Percentiles rank a stretch among this genome's conserved stretches.
Conservation (phyloP, 2,329 filamentous ascomycete species). For the Aspergillus aculeatus region DNA sequence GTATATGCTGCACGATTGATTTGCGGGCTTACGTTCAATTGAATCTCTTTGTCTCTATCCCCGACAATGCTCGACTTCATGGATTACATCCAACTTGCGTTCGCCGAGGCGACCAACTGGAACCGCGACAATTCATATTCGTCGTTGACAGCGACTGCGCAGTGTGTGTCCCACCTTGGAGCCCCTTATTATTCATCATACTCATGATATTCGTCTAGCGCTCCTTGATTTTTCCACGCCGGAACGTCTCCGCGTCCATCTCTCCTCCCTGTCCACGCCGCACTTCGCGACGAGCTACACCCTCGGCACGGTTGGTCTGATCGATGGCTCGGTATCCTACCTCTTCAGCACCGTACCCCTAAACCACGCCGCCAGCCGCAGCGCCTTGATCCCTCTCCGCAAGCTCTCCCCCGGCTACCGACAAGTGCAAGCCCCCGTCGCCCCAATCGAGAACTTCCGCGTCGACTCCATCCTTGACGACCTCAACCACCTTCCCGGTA, state of each 20-base stretch:
- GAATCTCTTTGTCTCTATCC: not conserved
- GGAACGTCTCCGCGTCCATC: slow-evolving; percentile 75
- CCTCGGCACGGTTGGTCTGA: slow-evolving; percentile 81
- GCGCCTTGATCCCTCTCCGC: slow-evolving; percentile 71
- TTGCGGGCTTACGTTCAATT: not conserved
- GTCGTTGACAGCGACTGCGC: slow-evolving; percentile 76
- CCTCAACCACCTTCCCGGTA: not conserved
- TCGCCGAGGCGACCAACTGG: slow-evolving; percentile 84
- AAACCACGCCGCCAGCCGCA: slow-evolving; percentile 63
- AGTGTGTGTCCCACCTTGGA: slow-evolving; percentile 55
- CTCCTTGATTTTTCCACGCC: slow-evolving; percentile 88
- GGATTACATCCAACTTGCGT: slow-evolving; percentile 92
- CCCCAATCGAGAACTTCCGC: slow-evolving; percentile 34
- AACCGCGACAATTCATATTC: slow-evolving; percentile 90
- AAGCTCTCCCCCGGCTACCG: slow-evolving; percentile 79
- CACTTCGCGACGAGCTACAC: slow-evolving; percentile 95
- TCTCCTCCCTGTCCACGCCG: slow-evolving; percentile 86
- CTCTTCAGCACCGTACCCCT: slow-evolving; percentile 87
- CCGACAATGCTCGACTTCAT: slow-evolving; percentile 86
- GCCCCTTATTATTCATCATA: not conserved
- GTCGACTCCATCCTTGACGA: slow-evolving; percentile 33
- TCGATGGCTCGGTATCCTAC: slow-evolving; percentile 96
- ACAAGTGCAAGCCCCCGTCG: slow-evolving; percentile 58
- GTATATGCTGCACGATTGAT: not conserved
- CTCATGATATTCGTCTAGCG: slow-evolving; percentile 50